These are phyloP conservation scores for Lodderomyces oxycetoniae DNA, from an alignment of 1,139 yeast species.

Conservation along the genomic window DNA sequence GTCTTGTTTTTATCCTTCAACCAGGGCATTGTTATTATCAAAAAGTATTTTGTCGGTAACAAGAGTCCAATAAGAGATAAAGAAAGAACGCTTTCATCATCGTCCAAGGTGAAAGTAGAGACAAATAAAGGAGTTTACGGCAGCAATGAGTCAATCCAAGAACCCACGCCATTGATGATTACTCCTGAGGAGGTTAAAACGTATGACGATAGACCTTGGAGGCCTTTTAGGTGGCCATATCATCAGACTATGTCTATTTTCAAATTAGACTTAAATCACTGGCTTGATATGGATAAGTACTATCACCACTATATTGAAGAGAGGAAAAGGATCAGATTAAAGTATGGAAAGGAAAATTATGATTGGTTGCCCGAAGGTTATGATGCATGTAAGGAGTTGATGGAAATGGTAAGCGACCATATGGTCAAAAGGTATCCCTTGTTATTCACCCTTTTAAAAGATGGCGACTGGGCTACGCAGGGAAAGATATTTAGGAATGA, in stretches of 20 bases:
- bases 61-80: background rate
- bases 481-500: constrained; percentile 52
- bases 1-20: background rate
- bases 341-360: constrained; percentile 57
- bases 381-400: constrained; percentile 58
- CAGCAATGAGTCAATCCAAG: constrained; percentile 26
- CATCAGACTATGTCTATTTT: constrained; percentile 76
- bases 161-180: constrained; percentile 56
- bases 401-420: constrained; percentile 59
- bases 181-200: constrained; percentile 63
- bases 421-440: constrained; percentile 59
- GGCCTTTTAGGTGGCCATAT: constrained; percentile 78
- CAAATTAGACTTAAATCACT: constrained; percentile 64
- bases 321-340: constrained; percentile 51
- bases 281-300: constrained; percentile 78
- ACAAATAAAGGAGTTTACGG: background rate
- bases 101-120: constrained; percentile 12
- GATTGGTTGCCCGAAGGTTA: constrained; percentile 68
- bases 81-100: constrained; percentile 1
- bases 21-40: background rate
- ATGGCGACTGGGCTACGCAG: constrained; percentile 17
- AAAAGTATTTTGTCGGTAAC: background rate
- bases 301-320: constrained; percentile 63
- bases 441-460: constrained; percentile 50
- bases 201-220: constrained; percentile 75